A percentile compares a stretch with the other conserved stretches of the same genome.
phyloP scores from a whole-genome alignment of 2,329 filamentous ascomycete species.

The Penicillium freii region DNA sequence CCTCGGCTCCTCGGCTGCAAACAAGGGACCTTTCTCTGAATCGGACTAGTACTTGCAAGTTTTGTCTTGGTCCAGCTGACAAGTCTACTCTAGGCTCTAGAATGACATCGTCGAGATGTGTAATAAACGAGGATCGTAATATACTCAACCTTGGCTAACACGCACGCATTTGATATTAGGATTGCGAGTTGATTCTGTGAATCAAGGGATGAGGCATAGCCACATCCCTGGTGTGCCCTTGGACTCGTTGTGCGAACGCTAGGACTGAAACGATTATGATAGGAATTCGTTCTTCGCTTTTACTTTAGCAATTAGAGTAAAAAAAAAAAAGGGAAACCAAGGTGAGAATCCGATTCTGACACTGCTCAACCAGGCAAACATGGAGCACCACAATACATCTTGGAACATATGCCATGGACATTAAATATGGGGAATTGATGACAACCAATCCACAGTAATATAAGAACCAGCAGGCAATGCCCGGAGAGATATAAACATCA shows the following conservation, averaged over 20 bases:
- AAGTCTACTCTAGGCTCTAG: background rate
- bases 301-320: background rate
- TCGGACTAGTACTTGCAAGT: background rate
- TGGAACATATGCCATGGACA: background rate
- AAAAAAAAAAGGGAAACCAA: background rate
- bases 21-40: background rate
- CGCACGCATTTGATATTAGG: background rate
- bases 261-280: background rate
- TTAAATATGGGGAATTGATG: slow-evolving; percentile 11
- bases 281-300: background rate
- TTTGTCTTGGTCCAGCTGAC: background rate
- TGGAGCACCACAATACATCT: background rate
- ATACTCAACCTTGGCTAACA: background rate
- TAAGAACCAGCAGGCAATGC: slow-evolving; percentile 13
- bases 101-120: background rate
- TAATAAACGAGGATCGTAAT: slow-evolving; percentile 4
- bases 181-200: background rate
- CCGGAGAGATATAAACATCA: slow-evolving; percentile 13
- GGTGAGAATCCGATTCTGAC: background rate
- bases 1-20: background rate
- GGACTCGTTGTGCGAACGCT: background rate
- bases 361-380: background rate
- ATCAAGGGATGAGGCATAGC: slow-evolving; percentile 6
- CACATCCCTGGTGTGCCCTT: background rate
- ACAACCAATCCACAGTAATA: slow-evolving; percentile 8